These are phyloP conservation scores for Tetrapyrgos nigripes DNA, from an alignment of 1,284 basidiomycete genomes.

Conservation along the genomic window DNA sequence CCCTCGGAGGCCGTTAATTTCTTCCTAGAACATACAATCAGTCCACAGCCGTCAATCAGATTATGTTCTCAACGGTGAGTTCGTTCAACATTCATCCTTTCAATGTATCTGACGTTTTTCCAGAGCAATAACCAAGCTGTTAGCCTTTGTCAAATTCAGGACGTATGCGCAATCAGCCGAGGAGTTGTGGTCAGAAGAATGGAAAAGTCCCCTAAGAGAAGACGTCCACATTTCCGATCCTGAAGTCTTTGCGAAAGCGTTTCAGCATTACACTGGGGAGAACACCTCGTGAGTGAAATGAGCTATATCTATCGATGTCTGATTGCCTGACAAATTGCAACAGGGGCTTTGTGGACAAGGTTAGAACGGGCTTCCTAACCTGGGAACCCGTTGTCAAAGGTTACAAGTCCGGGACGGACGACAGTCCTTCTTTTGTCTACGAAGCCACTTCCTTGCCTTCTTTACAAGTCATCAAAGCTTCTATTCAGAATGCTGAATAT, in stretches of 20 bases:
- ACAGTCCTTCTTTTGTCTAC: constrained; percentile 65
- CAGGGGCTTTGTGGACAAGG: constrained; percentile 77
- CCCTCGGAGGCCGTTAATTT: constrained; percentile 71
- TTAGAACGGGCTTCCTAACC: constrained; percentile 84
- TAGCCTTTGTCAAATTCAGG: constrained; percentile 85
- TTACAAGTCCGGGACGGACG: constrained; percentile 58
- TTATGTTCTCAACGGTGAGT: constrained; percentile 73
- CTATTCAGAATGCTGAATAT: constrained; percentile 62
- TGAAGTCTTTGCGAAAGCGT: constrained; percentile 50
- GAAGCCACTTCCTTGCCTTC: constrained; percentile 66
- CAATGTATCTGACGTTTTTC: constrained; percentile 17
- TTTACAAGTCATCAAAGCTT: constrained; percentile 63
- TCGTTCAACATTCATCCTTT: constrained; percentile 9
- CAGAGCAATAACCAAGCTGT: constrained; percentile 78
- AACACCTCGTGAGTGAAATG: constrained; percentile 29
- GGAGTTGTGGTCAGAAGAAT: constrained; percentile 83
- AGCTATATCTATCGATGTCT: constrained; percentile 24
- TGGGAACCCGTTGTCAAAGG: constrained; percentile 82
- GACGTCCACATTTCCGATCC: constrained; percentile 60
- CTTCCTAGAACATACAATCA: constrained; percentile 72
- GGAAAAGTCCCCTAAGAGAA: constrained; percentile 75
- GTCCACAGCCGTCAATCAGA: constrained; percentile 85
- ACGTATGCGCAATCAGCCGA: constrained; percentile 75
- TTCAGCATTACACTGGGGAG: constrained; percentile 36
- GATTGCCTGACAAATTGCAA: background rate